Base-by-base conservation (phyloP, 2,329 filamentous ascomycete species). In the Claviceps digitariae region DNA sequence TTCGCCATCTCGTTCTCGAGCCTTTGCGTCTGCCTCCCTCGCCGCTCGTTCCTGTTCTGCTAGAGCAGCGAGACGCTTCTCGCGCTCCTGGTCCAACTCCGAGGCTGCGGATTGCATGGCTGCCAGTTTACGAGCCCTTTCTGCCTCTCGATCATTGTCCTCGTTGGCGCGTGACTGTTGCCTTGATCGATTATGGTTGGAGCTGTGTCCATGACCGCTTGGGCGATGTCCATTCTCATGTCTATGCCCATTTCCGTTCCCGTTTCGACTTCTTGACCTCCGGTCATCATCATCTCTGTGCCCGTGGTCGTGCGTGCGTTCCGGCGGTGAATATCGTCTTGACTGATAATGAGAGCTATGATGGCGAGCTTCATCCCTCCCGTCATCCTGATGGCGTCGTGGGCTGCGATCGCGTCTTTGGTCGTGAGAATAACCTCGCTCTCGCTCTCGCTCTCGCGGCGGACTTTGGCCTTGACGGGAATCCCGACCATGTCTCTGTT, bases 41-140 rank as follows among this genome's bases (percentile, higher is more conserved):
- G 82, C 78, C 20, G 72, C 72, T 49, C 78, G 75, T 59, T 94
- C 88, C 56, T 75, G 75, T 57, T 81, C 78, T 25, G 80, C 82
- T 20, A 90, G 70, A 1, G 81, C 80, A 0, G 80, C 78, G 10
- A 94, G 71, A 25, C 88, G 79, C 55, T 78, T 75, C 58, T 79
- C 79, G 34, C 89, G 82, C 59, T 86, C 82, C n/a, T 73, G 64
- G 60, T 91, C 86, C 48, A 94, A 72, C 12, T 84, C 79, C 1
- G 74, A 76, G 4, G 86, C 86, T 29, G 82, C 83, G 20, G 77
- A 76, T 64, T 87, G 84, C 86, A 90, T 89, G 9, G 81, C 83
- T 17, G 82, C 84, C 20, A 89, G 69, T 64, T 82, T 87, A 25
- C 77, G 76, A 13, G 82, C 81, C n/a, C 76, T 74, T 57, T 85